Conservation (phyloP, 1,139 yeast species). For the Diutina sp. region DNA sequence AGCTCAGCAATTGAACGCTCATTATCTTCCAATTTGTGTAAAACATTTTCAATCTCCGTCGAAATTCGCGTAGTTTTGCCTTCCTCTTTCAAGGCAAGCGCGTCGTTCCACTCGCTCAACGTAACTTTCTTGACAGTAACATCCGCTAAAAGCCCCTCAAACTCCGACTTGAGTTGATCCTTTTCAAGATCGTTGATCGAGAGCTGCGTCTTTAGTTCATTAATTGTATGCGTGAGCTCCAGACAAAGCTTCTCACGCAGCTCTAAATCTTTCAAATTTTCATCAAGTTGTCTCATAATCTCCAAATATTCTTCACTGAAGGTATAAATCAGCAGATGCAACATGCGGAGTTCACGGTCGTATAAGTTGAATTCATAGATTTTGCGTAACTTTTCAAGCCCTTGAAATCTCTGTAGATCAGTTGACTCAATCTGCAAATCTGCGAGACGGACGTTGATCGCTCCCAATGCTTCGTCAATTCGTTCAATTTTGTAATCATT, state of each 20-base stretch:
- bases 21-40: slow-evolving; percentile 12
- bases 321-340: slow-evolving; percentile 46
- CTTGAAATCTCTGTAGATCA: slow-evolving; percentile 61
- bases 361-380: slow-evolving; percentile 64
- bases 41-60: slow-evolving; percentile 10
- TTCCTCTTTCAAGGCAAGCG: slow-evolving; percentile 9
- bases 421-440: slow-evolving; percentile 76
- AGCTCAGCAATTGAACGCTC: slow-evolving; percentile 8
- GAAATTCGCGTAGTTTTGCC: slow-evolving; percentile 10
- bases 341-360: slow-evolving; percentile 59
- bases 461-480: slow-evolving; percentile 60
- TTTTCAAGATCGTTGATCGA: slow-evolving; percentile 36
- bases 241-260: slow-evolving; percentile 33
- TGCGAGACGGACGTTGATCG: slow-evolving; percentile 57
- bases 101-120: slow-evolving; percentile 17
- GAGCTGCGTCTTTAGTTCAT: slow-evolving; percentile 23
- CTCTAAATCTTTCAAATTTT: slow-evolving; percentile 31
- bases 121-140: slow-evolving; percentile 30
- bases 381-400: slow-evolving; percentile 55
- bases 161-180: slow-evolving; percentile 35
- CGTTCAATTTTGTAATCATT: slow-evolving; percentile 60
- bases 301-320: slow-evolving; percentile 49
- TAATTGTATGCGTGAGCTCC: slow-evolving; percentile 33
- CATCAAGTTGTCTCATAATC: slow-evolving; percentile 32
- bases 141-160: slow-evolving; percentile 29